Percentiles rank a stretch among this genome's conserved stretches.
phyloP scores from a whole-genome alignment of 1,284 basidiomycete species.

The Caloboletus firmus region DNA sequence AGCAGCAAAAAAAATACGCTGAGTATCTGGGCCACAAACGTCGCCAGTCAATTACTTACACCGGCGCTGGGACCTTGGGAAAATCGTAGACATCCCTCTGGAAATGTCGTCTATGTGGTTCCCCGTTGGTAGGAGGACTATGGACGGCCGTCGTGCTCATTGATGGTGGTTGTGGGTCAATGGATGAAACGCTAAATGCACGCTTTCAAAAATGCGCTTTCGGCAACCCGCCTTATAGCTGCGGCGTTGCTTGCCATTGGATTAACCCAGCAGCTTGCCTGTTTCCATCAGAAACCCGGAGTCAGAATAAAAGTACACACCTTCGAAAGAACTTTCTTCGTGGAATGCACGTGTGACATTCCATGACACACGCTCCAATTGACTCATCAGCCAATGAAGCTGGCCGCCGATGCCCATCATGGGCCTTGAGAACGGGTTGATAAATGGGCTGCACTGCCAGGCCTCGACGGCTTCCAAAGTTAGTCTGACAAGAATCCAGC shows the following conservation, averaged over 20 bases:
- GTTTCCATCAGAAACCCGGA: conserved; percentile 22
- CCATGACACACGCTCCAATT: background rate
- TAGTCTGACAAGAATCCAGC: background rate
- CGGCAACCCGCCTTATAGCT: background rate
- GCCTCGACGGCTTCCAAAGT: too few relatives aligned
- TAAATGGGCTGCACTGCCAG: background rate
- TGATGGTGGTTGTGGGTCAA: background rate
- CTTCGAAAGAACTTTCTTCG: conserved; percentile 16
- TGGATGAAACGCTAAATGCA: background rate
- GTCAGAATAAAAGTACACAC: conserved; percentile 4
- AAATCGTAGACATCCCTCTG: conserved; percentile 1
- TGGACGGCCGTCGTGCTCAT: conserved; percentile 13
- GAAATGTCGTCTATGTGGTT: background rate
- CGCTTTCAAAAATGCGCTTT: background rate
- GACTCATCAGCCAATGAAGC: background rate
- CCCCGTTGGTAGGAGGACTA: background rate
- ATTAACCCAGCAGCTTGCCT: background rate
- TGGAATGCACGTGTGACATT: conserved; percentile 18
- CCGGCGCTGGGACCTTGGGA: conserved; percentile 25
- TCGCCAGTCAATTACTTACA: conserved; percentile 13
- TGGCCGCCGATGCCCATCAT: background rate
- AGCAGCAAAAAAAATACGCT: background rate
- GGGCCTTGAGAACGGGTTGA: background rate
- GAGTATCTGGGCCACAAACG: background rate
- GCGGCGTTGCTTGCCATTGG: background rate